phyloP scores from a whole-genome alignment of 2,329 filamentous ascomycete species.

The Onygena corvina region DNA sequence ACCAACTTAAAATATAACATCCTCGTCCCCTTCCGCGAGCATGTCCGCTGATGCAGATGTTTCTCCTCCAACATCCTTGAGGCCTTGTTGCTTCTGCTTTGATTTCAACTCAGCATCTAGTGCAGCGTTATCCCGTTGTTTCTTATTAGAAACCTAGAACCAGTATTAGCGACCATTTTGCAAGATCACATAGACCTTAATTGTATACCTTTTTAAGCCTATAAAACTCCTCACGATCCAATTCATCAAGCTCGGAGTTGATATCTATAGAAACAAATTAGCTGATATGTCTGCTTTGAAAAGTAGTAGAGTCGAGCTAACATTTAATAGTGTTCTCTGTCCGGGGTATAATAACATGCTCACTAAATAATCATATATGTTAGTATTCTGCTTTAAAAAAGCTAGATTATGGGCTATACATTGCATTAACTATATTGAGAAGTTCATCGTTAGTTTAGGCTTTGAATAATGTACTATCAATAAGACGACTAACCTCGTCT shows the following conservation, averaged over 20 bases:
- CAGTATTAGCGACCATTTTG: not conserved
- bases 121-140: conserved; percentile 62
- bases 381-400: not conserved
- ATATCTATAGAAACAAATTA: conserved; percentile 50
- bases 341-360: conserved; percentile 75
- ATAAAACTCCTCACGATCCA: conserved; percentile 97
- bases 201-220: conserved; percentile 68
- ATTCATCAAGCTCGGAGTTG: conserved; percentile 93
- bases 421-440: conserved; percentile 81
- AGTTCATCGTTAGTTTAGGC: conserved; percentile 13
- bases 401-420: conserved; percentile 44
- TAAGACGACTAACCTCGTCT: conserved; percentile 81
- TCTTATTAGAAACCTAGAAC: conserved; percentile 58
- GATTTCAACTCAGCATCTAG: conserved; percentile 64
- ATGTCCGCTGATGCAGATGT: conserved; percentile 40
- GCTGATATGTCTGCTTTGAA: not conserved
- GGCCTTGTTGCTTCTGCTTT: conserved; percentile 44
- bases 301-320: conserved; percentile 28
- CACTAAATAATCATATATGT: conserved; percentile 21
- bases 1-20: conserved; percentile 58
- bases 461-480: no score
- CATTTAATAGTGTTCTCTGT: conserved; percentile 99
- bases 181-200: not conserved
- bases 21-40: conserved; percentile 60
- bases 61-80: not conserved